Conservation (phyloP, 352 stramenopile species). For the Phytopythium aichiense region DNA sequence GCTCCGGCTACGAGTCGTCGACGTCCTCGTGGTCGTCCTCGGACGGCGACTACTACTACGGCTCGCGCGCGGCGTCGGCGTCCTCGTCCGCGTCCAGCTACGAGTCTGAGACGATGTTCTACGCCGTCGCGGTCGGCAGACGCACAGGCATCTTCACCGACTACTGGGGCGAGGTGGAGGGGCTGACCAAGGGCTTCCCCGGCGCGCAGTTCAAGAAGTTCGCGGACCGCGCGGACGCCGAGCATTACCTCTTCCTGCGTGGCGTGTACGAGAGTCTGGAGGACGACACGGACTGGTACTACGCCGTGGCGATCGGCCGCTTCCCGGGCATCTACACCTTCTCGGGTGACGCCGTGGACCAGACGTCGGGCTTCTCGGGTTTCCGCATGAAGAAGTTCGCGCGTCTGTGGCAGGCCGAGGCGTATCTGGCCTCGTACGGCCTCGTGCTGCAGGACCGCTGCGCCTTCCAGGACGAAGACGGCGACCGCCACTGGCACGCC, state of each 20-base stretch:
- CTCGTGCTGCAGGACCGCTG: neutral
- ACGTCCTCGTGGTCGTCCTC: neutral
- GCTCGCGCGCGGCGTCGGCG: neutral
- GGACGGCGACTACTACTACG: neutral
- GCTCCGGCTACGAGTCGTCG: neutral
- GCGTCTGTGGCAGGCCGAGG: constrained; percentile 27
- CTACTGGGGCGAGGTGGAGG: neutral
- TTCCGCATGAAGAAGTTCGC: constrained; percentile 53
- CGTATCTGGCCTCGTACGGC: constrained; percentile 15
- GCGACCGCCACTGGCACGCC: constrained; percentile 2
- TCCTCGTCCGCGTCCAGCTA: neutral
- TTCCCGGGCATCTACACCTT: constrained; percentile 39
- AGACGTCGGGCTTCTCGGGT: constrained; percentile 39
- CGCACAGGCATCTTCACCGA: constrained; percentile 9
- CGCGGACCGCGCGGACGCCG: neutral
- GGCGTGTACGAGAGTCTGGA: constrained; percentile 1
- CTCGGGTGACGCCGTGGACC: constrained; percentile 28
- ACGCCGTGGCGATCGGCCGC: constrained; percentile 47
- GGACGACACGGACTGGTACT: constrained; percentile 26
- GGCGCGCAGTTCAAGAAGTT: constrained; percentile 8
- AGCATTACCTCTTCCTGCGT: constrained; percentile 2
- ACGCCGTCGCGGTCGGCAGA: constrained; percentile 2
- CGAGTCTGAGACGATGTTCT: constrained; percentile 1
- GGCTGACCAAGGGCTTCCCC: constrained; percentile 1
- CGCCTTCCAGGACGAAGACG: constrained; percentile 1